Evolutionary conservation across 1,139 yeast genomes (phyloP).

Genomic region (Yamadazyma siamensis): DNA sequence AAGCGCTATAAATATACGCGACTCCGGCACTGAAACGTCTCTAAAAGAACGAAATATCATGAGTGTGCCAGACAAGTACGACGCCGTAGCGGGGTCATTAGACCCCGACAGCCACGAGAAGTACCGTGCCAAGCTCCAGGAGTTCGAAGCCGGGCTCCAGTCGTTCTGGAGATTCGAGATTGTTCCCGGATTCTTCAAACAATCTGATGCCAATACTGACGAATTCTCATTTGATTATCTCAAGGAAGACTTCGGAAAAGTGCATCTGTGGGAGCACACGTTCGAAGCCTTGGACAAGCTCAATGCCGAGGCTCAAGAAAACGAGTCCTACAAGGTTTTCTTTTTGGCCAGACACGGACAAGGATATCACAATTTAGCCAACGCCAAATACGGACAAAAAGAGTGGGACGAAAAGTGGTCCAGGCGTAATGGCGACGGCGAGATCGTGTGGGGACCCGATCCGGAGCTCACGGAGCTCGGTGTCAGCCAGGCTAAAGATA

Average conservation of each 20-base stretch:
- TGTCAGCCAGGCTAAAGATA: conserved; percentile 34
- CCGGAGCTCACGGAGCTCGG: conserved; percentile 44
- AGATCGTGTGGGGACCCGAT: conserved; percentile 47
- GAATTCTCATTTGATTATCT: conserved; percentile 36
- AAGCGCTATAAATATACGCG: too few species aligned
- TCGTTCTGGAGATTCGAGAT: conserved; percentile 34
- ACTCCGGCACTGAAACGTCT: too few species aligned
- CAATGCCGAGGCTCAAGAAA: conserved; percentile 21
- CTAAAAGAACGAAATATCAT: too few species aligned
- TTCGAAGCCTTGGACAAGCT: conserved; percentile 22
- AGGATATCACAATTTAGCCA: conserved; percentile 46
- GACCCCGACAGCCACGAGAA: conserved; percentile 12
- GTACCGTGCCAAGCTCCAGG: conserved; percentile 13
- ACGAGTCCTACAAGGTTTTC: conserved; percentile 34
- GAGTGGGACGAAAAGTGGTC: conserved; percentile 46
- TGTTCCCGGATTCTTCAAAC: conserved; percentile 37
- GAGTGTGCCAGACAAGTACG: conserved; percentile 18
- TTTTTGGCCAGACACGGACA: conserved; percentile 47
- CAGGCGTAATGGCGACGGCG: conserved; percentile 40
- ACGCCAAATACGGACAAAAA: conserved; percentile 37
- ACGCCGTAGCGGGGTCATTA: conserved; percentile 13
- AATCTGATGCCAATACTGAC: conserved; percentile 35
- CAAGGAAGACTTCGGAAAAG: conserved; percentile 37
- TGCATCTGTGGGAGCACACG: conserved; percentile 31
- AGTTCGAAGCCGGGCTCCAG: conserved; percentile 9